These are phyloP conservation scores for Artomyces pyxidatus DNA, from an alignment of 768 basidiomycete genomes.

Conservation along the genomic window DNA sequence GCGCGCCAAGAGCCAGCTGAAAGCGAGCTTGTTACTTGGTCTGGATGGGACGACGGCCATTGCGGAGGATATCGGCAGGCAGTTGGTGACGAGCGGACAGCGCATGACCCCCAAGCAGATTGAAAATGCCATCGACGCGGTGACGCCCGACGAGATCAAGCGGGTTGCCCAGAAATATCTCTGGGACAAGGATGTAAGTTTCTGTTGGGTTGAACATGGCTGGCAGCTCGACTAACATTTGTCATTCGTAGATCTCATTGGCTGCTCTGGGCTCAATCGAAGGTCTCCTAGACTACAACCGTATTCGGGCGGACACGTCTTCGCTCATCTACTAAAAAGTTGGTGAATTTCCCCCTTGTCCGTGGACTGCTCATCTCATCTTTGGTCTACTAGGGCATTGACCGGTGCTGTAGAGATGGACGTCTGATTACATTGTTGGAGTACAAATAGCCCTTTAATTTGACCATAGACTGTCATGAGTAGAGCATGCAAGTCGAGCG, in stretches of 20 bases:
- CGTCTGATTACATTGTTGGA: no score
- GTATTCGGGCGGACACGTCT: constrained; percentile 76
- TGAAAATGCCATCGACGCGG: constrained; percentile 86
- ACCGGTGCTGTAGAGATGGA: no score
- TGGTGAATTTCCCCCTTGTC: no score
- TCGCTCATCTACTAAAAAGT: constrained; percentile 68
- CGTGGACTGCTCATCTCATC: no score
- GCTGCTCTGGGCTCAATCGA: constrained; percentile 89
- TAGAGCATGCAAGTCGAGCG: no score
- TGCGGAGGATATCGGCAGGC: constrained; percentile 98
- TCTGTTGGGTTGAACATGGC: constrained; percentile 2
- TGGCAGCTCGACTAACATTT: constrained; percentile 1
- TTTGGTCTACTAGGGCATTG: no score
- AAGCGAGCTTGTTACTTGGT: constrained; percentile 83
- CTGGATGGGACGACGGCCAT: constrained; percentile 95
- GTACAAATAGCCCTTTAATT: no score
- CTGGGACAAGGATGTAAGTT: constrained; percentile 88
- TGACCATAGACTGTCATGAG: no score
- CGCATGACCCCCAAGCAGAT: constrained; percentile 90
- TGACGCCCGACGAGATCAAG: constrained; percentile 83
- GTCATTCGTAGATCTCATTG: constrained; percentile 53
- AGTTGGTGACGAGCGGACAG: constrained; percentile 89
- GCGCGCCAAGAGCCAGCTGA: constrained; percentile 97
- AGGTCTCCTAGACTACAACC: constrained; percentile 91
- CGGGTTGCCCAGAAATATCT: constrained; percentile 93